Percentiles rank a stretch among this genome's conserved stretches.
These are phyloP conservation scores for Corylus americana DNA, from an alignment of 306 rosid species.

Conservation along the genomic window DNA sequence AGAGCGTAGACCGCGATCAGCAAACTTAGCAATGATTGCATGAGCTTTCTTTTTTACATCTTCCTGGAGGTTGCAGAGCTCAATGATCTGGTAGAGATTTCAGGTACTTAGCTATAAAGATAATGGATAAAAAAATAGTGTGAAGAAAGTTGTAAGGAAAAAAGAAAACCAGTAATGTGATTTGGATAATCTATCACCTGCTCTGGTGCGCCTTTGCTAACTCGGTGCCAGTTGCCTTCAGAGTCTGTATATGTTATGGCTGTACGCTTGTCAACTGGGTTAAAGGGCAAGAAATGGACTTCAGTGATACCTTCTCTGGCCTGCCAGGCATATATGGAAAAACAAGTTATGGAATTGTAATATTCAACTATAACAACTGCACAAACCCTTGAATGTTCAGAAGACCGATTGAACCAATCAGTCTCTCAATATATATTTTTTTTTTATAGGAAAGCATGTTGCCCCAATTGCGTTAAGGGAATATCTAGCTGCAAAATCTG, in stretches of 20 bases:
- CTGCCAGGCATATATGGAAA: conserved; percentile 28
- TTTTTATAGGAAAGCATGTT: not conserved
- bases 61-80: conserved; percentile 64
- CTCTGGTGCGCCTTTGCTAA: conserved; percentile 96
- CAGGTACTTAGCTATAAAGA: not conserved
- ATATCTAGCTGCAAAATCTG: not conserved
- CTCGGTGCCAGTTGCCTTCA: conserved; percentile 72
- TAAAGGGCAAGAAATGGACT: conserved; percentile 86
- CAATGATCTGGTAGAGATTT: conserved; percentile 59
- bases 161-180: not conserved
- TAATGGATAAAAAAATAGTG: not conserved
- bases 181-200: conserved; percentile 45
- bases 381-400: not conserved
- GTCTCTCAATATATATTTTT: too few relatives aligned
- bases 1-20: conserved; percentile 89
- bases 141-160: not conserved
- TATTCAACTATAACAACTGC: not conserved
- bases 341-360: not conserved
- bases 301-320: conserved; percentile 81
- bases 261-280: conserved; percentile 92
- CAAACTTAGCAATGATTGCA: conserved; percentile 80
- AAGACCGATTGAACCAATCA: not conserved
- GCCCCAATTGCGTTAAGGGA: not conserved
- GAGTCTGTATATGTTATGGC: conserved; percentile 80
- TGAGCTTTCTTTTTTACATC: conserved; percentile 61